Base-by-base conservation (phyloP, 192 early-diverging fungal genomes). In the Coemansia sp. region DNA sequence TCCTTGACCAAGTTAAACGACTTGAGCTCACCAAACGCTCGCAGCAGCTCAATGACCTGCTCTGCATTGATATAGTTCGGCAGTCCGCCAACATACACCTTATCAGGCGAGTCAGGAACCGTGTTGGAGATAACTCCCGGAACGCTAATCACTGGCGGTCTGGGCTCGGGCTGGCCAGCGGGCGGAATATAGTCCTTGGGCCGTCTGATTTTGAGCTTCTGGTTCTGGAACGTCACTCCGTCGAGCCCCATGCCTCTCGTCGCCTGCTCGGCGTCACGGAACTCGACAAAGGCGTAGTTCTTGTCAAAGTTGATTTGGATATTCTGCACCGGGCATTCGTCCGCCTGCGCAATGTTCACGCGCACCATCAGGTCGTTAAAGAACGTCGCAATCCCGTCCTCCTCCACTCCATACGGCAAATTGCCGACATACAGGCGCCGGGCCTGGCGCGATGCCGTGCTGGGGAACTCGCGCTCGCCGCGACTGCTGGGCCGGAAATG, bases 231-330 rank as follows among this genome's bases (percentile, higher is more conserved):
- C 39, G 87, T 85, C 63, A 96, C 89, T 25, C 95, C 95, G 74
- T 99, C 97, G 73, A 99, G 88, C 21, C 93, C 88, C 90, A 99
- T 91, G 10, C 92, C 96, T 27, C 86, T 86, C 6, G 94, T 94
- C 1, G 95, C 94, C 85, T 96, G 92, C 58, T 96, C 94, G 5
- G 91, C 86, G 12, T 91, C 85, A 46, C 91, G 86, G 75, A 99
- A 95, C 92, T 99, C 96, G 19, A 96, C 88, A 87, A 98, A 97
- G 15, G 95, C 95, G 84, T 95, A 98, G 70, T 92, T 92, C 76
- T 95, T 95, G n/a, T 98, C 96, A 41, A 88, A 85, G 74, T 96
- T 95, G 50, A 98, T 92, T 74, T 96, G 93, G 19, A 92, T 91
- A 34, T 89, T 86, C 17, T 91, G 82, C 17, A 94, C 93, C 0